Base-by-base conservation (phyloP, 2,329 filamentous ascomycete species). In the Chrysoporthe deuterocubensis region DNA sequence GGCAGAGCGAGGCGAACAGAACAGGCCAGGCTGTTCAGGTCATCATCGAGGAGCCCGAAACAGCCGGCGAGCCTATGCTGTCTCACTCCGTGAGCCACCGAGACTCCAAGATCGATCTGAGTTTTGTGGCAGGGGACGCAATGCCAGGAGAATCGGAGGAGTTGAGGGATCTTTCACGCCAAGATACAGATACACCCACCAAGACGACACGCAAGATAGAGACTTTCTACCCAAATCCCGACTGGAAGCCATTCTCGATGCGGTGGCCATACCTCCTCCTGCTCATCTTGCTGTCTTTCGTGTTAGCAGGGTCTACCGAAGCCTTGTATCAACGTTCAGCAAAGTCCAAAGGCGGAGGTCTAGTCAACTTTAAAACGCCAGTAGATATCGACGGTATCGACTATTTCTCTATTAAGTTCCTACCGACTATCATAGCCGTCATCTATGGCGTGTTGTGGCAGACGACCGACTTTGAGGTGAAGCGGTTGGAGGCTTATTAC, bases 161-260 rank as follows among this genome's bases (percentile, higher is more conserved):
- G 48, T 18, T 60, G 32, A 64, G 43, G 32, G 32, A 50, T 56
- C n/a, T 26, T 57, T 65, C 75, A 11, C 76, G 76, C 69, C 79
- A 78, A 5, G 78, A 76, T 32, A 78, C 79, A 16, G 81, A 78
- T 56, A 76, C 79, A 3, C 71, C 72, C n/a, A 77, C 76, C 48
- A 74, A 77, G 18, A 4, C 42, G 18, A 5, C n/a, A 14, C 76
- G 79, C 65, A 79, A 78, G 63, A 81, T 81, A 0, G 80, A 87
- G 65, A 77, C 88, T 0, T 89, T 88, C 71, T 89, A 87, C 70
- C 87, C 88, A 0, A 85, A 87, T 67, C 86, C 87, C 2, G 85
- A 91, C 75, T 91, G 89, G 89, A 89, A 88, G 74, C 89, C 89
- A 0, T 85, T 89, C 69, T 84, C 85, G 0, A 90, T 91, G 87